A percentile compares a stretch with the other conserved stretches of the same genome.
Evolutionary conservation across 441 rosid genomes (phyloP).

Genomic region (Bocquillonia castaneifolia): DNA sequence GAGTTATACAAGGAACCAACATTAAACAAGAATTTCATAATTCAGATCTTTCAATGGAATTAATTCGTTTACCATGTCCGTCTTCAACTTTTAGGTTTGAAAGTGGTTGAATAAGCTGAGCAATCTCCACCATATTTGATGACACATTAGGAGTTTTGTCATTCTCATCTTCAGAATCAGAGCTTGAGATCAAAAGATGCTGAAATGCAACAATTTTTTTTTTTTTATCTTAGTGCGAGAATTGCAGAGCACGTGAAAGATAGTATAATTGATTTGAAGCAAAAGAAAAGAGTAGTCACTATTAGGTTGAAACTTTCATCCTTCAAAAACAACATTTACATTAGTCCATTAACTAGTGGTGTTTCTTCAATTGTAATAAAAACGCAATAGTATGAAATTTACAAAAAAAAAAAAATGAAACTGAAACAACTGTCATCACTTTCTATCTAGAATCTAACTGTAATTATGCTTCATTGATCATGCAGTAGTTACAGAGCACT

Average conservation of each 20-base stretch:
- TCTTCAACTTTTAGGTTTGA: conserved; percentile 52
- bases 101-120: conserved; percentile 50
- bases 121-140: conserved; percentile 26
- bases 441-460: no score
- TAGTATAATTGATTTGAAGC: background rate
- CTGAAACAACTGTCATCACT: no score
- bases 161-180: conserved; percentile 61
- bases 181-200: conserved; percentile 47
- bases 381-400: background rate
- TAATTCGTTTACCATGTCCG: conserved; percentile 33
- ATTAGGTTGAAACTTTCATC: background rate
- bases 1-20: conserved; percentile 7
- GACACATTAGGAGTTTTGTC: conserved; percentile 23
- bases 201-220: conserved; percentile 34
- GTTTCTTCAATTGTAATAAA: background rate
- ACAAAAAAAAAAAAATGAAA: background rate
- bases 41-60: background rate
- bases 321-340: background rate
- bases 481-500: background rate
- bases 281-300: background rate
- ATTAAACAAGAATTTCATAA: background rate
- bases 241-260: background rate
- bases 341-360: background rate
- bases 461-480: no score
- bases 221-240: conserved; percentile 25